Conservation (phyloP, 179 eudicot species). For the Sideroxylon spinosum region DNA sequence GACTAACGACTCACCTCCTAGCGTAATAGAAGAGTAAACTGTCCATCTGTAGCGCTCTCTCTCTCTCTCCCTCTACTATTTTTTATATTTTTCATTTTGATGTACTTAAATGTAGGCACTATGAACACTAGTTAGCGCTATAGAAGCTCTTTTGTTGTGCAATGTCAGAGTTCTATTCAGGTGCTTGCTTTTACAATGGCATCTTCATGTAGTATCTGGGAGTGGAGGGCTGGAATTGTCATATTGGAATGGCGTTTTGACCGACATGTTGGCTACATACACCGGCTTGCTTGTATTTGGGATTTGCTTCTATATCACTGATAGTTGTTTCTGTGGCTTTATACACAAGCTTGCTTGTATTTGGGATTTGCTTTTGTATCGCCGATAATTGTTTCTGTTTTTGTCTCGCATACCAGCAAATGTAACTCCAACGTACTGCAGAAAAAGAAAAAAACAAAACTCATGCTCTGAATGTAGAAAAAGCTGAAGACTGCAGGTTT, state of each 20-base stretch:
- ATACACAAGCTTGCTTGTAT: too few species aligned
- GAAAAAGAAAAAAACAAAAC: background rate
- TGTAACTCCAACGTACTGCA: too few species aligned
- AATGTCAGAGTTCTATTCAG: background rate
- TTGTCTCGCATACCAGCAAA: too few species aligned
- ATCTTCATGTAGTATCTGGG: too few species aligned
- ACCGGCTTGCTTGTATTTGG: too few species aligned
- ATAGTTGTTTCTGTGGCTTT: too few species aligned
- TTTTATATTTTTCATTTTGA: background rate
- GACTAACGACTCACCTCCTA: conserved; percentile 36
- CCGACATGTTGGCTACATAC: too few species aligned
- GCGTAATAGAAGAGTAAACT: conserved; percentile 33
- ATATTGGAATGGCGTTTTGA: too few species aligned
- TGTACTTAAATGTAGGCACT: background rate
- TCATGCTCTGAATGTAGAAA: background rate
- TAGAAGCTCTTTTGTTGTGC: background rate
- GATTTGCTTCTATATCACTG: too few species aligned
- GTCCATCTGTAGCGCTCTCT: background rate
- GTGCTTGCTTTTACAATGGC: background rate
- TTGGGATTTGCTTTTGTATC: too few species aligned
- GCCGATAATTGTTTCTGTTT: background rate
- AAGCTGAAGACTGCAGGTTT: background rate
- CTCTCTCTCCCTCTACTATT: background rate
- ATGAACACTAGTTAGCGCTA: background rate
- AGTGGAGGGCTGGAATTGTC: too few species aligned